Evolutionary conservation across 495 filamentous ascomycete species (phyloP).

Genomic region (Penicillium canescens): DNA sequence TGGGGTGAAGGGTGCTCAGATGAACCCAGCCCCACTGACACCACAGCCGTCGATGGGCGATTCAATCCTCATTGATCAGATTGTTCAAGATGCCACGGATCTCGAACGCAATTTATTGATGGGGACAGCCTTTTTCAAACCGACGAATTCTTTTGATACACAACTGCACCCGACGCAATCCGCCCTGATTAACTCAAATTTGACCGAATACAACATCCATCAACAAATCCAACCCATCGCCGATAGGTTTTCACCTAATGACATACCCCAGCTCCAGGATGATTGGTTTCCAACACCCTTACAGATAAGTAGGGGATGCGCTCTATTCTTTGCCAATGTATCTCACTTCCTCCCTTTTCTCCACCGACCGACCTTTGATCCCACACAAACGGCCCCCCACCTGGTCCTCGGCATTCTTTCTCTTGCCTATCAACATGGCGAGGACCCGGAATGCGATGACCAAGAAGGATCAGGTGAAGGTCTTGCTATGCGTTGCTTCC

Average conservation of each 20-base stretch:
- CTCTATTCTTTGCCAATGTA: conserved; percentile 33
- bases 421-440: conserved; percentile 37
- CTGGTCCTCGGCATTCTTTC: conserved; percentile 34
- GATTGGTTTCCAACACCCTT: conserved; percentile 24
- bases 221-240: neutral
- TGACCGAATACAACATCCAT: neutral
- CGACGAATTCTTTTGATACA: conserved; percentile 5
- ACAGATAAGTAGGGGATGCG: conserved; percentile 28
- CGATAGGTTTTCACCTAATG: conserved; percentile 12
- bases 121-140: conserved; percentile 15
- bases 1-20: neutral
- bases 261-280: conserved; percentile 18
- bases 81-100: conserved; percentile 7
- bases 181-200: neutral
- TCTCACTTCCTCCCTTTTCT: conserved; percentile 35
- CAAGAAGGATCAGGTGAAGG: conserved; percentile 25
- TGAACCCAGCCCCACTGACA: neutral
- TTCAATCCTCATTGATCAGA: conserved; percentile 6
- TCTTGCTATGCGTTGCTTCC: conserved; percentile 32
- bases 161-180: conserved; percentile 2
- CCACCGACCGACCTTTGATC: conserved; percentile 32
- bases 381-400: conserved; percentile 13
- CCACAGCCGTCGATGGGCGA: neutral
- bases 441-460: conserved; percentile 32
- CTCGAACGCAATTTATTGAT: conserved; percentile 20